A percentile compares a stretch with the other conserved stretches of the same genome.
Evolutionary conservation across 768 basidiomycete species (phyloP).

Genomic region (Calocybe gangraenosa): DNA sequence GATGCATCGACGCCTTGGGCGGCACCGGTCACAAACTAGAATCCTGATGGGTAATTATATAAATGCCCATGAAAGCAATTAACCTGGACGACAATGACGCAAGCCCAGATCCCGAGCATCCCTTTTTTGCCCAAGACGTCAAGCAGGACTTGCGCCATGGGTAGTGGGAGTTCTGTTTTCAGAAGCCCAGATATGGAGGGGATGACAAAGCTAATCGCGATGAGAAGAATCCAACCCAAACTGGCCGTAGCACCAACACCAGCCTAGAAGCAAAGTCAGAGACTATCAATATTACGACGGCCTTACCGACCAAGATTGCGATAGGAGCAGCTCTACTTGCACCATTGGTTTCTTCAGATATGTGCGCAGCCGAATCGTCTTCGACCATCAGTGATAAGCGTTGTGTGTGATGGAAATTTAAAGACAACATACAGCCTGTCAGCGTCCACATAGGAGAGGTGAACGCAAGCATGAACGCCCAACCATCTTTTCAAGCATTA

Average conservation of each 20-base stretch:
- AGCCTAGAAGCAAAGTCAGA: not conserved
- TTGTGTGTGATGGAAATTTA: slow-evolving; percentile 21
- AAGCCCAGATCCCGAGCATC: slow-evolving; percentile 70
- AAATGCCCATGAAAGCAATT: too few species aligned
- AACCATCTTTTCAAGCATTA: slow-evolving; percentile 28
- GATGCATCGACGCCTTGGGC: slow-evolving; percentile 75
- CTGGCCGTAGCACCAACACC: slow-evolving; percentile 56
- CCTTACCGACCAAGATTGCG: slow-evolving; percentile 48
- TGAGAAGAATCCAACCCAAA: slow-evolving; percentile 63
- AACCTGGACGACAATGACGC: slow-evolving; percentile 57
- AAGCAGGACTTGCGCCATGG: slow-evolving; percentile 71
- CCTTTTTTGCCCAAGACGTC: slow-evolving; percentile 62
- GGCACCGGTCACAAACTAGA: slow-evolving; percentile 66
- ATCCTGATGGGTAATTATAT: too few species aligned
- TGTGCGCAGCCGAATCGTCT: slow-evolving; percentile 78
- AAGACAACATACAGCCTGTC: slow-evolving; percentile 56
- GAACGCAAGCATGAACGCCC: slow-evolving; percentile 72
- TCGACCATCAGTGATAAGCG: slow-evolving; percentile 5
- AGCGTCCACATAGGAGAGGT: slow-evolving; percentile 79
- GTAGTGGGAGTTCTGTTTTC: slow-evolving; percentile 47
- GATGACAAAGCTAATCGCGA: slow-evolving; percentile 64
- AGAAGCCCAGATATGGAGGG: slow-evolving; percentile 50
- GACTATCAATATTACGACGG: not conserved
- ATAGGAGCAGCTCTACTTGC: slow-evolving; percentile 63
- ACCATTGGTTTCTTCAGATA: slow-evolving; percentile 67